Evolutionary conservation across 768 basidiomycete species (phyloP).

Genomic region (Pisolithus marmoratus): DNA sequence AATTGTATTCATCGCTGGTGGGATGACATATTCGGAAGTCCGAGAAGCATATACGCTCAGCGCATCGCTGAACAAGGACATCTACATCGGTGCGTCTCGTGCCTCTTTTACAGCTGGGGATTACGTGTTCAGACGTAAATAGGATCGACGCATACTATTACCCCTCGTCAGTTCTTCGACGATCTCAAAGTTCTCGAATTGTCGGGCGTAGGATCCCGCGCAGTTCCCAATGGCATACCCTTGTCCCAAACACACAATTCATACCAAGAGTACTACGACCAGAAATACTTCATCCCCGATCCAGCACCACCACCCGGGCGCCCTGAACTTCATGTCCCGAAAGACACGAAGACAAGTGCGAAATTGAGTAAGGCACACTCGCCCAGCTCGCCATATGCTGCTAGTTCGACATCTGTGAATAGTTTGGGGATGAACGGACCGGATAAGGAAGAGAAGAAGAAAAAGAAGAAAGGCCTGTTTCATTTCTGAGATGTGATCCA

Average conservation of each 20-base stretch:
- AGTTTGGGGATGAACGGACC: constrained; percentile 31
- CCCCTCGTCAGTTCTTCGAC: constrained; percentile 78
- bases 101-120: constrained; percentile 42
- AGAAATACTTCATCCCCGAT: constrained; percentile 54
- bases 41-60: constrained; percentile 82
- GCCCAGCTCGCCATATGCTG: constrained; percentile 45
- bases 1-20: constrained; percentile 89
- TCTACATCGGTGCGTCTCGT: constrained; percentile 70
- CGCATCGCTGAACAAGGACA: constrained; percentile 70
- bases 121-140: not conserved
- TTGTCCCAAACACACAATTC: constrained; percentile 43
- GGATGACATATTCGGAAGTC: constrained; percentile 95
- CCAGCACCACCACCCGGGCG: constrained; percentile 27
- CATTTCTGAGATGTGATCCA: constrained; percentile 40
- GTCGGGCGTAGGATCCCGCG: constrained; percentile 76
- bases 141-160: constrained; percentile 89
- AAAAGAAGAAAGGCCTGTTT: constrained; percentile 73
- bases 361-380: constrained; percentile 28
- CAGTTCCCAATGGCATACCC: constrained; percentile 63
- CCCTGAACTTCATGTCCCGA: constrained; percentile 20
- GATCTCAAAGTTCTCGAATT: constrained; percentile 85
- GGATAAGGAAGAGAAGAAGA: constrained; percentile 57
- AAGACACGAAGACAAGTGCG: constrained; percentile 17
- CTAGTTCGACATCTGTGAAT: constrained; percentile 43
- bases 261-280: constrained; percentile 75